A percentile compares a stretch with the other conserved stretches of the same genome.
These are phyloP conservation scores for Penicillium sp. DNA, from an alignment of 2,329 filamentous ascomycete genomes.

Conservation along the genomic window DNA sequence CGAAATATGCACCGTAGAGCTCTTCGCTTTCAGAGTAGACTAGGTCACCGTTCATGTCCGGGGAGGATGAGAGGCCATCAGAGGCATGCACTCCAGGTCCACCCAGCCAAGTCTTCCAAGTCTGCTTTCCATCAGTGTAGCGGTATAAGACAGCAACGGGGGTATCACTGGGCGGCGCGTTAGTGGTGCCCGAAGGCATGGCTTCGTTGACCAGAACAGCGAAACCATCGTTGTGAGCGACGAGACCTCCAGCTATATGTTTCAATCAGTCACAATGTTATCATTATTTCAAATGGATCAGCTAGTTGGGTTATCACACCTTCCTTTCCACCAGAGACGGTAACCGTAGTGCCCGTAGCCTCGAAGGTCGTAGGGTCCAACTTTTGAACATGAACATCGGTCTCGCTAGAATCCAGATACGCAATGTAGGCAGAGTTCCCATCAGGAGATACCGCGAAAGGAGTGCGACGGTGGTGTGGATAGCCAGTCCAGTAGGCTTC, in stretches of 20 bases:
- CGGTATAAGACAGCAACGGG: slow-evolving; percentile 62
- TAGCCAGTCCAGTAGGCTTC: slow-evolving; percentile 62
- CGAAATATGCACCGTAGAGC: slow-evolving; percentile 63
- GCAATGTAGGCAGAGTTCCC: slow-evolving; percentile 61
- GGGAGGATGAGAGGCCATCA: slow-evolving; percentile 52
- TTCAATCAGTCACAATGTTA: not conserved
- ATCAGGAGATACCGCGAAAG: slow-evolving; percentile 62
- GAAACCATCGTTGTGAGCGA: slow-evolving; percentile 64
- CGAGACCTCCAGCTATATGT: slow-evolving; percentile 56
- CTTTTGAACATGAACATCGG: slow-evolving; percentile 58
- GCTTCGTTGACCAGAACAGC: slow-evolving; percentile 62
- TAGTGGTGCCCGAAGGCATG: slow-evolving; percentile 49
- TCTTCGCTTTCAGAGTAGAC: slow-evolving; percentile 58
- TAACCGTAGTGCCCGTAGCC: slow-evolving; percentile 53
- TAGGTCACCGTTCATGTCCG: slow-evolving; percentile 63
- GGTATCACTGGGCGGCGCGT: slow-evolving; percentile 49
- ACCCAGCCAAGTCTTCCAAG: slow-evolving; percentile 61
- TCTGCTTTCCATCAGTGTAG: slow-evolving; percentile 55
- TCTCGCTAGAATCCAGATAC: slow-evolving; percentile 58
- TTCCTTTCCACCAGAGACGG: slow-evolving; percentile 57
- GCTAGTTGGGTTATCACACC: slow-evolving; percentile 18
- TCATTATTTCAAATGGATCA: not conserved
- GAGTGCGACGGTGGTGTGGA: slow-evolving; percentile 62
- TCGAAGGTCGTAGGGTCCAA: slow-evolving; percentile 57
- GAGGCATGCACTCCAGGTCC: slow-evolving; percentile 54